Conservation (phyloP, 192 early-diverging fungal genomes). For the Backusella macrospora region DNA sequence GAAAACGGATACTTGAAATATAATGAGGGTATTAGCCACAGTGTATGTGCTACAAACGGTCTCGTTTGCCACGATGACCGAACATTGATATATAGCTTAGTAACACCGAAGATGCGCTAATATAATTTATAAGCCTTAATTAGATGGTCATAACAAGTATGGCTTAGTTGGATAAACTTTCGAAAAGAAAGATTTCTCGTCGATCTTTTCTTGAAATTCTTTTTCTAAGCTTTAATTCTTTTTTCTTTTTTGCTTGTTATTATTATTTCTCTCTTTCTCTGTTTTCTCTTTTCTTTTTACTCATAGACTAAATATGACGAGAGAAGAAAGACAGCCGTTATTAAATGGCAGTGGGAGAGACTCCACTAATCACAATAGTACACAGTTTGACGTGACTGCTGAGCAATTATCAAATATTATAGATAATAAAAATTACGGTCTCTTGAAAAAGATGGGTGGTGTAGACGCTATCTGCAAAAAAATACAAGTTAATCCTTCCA, state of each 20-base stretch:
- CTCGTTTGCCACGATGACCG: background rate
- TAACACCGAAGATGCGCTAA: background rate
- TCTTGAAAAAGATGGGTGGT: constrained; percentile 63
- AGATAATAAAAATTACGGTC: constrained; percentile 66
- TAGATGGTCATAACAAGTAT: background rate
- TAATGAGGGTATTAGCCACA: background rate
- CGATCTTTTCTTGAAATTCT: background rate
- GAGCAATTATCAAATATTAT: constrained; percentile 53
- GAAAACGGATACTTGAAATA: background rate
- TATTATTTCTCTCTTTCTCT: background rate
- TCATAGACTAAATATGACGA: background rate
- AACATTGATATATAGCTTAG: background rate
- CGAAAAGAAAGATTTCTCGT: background rate
- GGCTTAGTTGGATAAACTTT: background rate
- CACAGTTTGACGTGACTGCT: background rate
- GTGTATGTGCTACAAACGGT: background rate
- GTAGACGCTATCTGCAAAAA: constrained; percentile 57
- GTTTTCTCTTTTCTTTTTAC: background rate
- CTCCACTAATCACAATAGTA: background rate
- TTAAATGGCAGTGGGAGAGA: background rate
- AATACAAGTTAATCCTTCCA: constrained; percentile 61
- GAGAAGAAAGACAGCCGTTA: constrained; percentile 5
- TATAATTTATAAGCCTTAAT: background rate
- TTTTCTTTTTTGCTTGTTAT: background rate
- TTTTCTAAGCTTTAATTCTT: background rate